Evolutionary conservation across 2,329 filamentous ascomycete species (phyloP).

Genomic region (Scedosporium boydii): DNA sequence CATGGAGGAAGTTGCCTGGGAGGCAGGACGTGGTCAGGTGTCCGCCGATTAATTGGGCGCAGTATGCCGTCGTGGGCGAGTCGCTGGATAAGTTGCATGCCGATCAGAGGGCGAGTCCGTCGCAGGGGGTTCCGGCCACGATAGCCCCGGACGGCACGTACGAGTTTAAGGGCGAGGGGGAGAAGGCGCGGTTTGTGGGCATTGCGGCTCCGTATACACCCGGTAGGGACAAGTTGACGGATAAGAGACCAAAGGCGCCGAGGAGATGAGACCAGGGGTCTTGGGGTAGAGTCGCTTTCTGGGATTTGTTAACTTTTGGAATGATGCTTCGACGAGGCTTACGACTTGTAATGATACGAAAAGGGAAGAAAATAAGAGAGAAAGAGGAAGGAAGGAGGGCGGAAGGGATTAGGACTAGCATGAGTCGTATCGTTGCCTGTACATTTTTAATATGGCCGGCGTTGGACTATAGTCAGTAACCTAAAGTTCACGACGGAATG

Average conservation of each 20-base stretch:
- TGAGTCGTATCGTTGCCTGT: too few species aligned
- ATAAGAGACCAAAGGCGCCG: slow-evolving; percentile 22
- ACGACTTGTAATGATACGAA: background rate
- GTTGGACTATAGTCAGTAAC: too few species aligned
- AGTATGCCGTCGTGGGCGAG: slow-evolving; percentile 77
- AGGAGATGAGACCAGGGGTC: slow-evolving; percentile 5
- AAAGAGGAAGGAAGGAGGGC: background rate
- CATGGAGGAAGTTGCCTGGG: slow-evolving; percentile 59
- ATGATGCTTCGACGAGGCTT: too few species aligned
- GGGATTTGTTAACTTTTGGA: background rate
- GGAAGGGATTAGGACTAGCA: background rate
- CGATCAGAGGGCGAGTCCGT: slow-evolving; percentile 63
- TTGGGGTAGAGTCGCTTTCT: background rate
- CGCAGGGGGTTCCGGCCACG: slow-evolving; percentile 40
- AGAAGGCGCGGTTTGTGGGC: slow-evolving; percentile 36
- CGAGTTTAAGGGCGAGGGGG: slow-evolving; percentile 36
- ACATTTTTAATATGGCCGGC: too few species aligned
- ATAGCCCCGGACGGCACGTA: slow-evolving; percentile 35
- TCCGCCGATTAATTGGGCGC: slow-evolving; percentile 88
- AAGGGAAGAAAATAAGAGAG: background rate
- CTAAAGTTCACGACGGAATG: too few species aligned
- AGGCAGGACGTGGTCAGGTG: slow-evolving; percentile 77
- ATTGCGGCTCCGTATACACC: slow-evolving; percentile 50
- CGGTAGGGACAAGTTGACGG: slow-evolving; percentile 35
- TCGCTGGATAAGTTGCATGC: slow-evolving; percentile 76